phyloP scores from a whole-genome alignment of 768 basidiomycete genomes.

The Tricholoma matsutake region DNA sequence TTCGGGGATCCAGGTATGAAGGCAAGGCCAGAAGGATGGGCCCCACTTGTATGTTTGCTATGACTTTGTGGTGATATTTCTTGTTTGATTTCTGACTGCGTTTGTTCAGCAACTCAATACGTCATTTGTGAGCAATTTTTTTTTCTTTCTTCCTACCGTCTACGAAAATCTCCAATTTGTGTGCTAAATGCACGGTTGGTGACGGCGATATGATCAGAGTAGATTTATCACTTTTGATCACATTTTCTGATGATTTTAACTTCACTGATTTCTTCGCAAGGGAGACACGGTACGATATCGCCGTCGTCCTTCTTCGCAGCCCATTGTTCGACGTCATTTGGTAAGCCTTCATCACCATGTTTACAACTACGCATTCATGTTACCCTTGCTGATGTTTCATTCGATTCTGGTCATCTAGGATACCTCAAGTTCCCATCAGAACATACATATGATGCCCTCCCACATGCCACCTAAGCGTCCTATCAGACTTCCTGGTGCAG shows the following conservation, averaged over 20 bases:
- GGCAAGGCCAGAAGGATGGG: not conserved
- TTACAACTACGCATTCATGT: not conserved
- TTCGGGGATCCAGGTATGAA: not conserved
- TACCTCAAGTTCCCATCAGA: not conserved
- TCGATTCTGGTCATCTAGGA: not conserved
- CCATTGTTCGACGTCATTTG: not conserved
- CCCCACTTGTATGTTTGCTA: not conserved
- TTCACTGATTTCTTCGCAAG: not conserved
- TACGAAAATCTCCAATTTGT: not conserved
- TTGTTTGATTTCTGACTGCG: not conserved
- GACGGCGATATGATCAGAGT: not conserved
- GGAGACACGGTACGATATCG: not conserved
- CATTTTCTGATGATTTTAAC: not conserved
- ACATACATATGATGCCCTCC: not conserved
- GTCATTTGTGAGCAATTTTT: not conserved
- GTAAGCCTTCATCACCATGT: constrained; percentile 3
- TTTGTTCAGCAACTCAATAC: not conserved
- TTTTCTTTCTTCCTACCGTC: not conserved
- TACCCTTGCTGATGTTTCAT: not conserved
- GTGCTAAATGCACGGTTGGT: not conserved
- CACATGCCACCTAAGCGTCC: not conserved
- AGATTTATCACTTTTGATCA: not conserved
- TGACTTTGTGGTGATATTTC: not conserved
- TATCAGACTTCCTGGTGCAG: not conserved
- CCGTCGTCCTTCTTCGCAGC: not conserved